These are phyloP conservation scores for Hanseniaspora clermontiae DNA, from an alignment of 805 yeast species.

Conservation along the genomic window DNA sequence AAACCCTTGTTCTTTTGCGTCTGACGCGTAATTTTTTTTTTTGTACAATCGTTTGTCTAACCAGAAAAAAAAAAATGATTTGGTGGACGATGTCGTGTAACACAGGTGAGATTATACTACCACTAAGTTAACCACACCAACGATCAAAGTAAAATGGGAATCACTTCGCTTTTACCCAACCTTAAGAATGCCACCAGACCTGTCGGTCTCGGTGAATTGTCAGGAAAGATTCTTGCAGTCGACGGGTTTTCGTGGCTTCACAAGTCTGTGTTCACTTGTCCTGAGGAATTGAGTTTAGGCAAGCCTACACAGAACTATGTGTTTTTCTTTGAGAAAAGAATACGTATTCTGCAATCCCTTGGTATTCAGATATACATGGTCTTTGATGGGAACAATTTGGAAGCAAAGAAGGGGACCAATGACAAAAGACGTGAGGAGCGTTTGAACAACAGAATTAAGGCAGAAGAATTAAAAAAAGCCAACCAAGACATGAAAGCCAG, in stretches of 20 bases:
- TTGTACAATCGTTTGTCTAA: not conserved
- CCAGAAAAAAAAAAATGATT: not conserved
- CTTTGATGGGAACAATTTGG: slow-evolving; percentile 82
- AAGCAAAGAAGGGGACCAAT: slow-evolving; percentile 67
- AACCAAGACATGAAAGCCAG: slow-evolving; percentile 53
- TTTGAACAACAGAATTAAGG: slow-evolving; percentile 44
- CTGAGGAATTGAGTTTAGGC: slow-evolving; percentile 64
- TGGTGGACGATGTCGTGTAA: no score
- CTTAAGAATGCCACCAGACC: slow-evolving; percentile 60
- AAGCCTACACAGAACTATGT: slow-evolving; percentile 61
- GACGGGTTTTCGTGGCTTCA: slow-evolving; percentile 97
- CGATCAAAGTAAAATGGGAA: slow-evolving; percentile 46
- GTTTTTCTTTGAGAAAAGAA: slow-evolving; percentile 37
- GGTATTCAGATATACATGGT: slow-evolving; percentile 77
- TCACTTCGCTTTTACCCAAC: slow-evolving; percentile 66
- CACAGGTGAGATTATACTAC: no score
- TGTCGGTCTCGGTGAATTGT: slow-evolving; percentile 43
- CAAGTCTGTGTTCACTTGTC: slow-evolving; percentile 68
- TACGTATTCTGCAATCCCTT: slow-evolving; percentile 25
- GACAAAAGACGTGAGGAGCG: slow-evolving; percentile 47
- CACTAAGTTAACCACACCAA: no score
- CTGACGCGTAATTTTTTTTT: not conserved
- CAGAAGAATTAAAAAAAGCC: slow-evolving; percentile 35
- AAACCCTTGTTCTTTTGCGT: not conserved
- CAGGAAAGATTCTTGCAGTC: slow-evolving; percentile 74